phyloP scores from a whole-genome alignment of 2,329 filamentous ascomycete genomes.

The Stagonosporopsis cucurbitacearum region DNA sequence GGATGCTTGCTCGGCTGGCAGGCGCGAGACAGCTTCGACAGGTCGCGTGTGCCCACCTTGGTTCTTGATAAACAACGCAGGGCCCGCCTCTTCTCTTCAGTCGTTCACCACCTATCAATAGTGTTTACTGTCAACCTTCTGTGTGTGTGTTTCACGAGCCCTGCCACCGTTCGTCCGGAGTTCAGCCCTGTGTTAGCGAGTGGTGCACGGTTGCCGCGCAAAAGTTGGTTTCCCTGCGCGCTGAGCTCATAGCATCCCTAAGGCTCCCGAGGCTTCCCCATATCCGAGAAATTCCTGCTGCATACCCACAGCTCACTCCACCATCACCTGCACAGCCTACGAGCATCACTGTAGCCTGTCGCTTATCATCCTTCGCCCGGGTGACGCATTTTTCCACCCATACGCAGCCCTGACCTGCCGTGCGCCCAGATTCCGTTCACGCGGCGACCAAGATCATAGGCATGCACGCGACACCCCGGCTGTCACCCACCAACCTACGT shows the following conservation, averaged over 20 bases:
- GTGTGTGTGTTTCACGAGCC: constrained; percentile 13
- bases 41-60: constrained; percentile 8
- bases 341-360: constrained; percentile 11
- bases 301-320: constrained; percentile 28
- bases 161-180: constrained; percentile 15
- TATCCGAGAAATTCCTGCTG: constrained; percentile 38
- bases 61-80: constrained; percentile 6
- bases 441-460: constrained; percentile 38
- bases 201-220: constrained; percentile 22
- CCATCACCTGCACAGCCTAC: constrained; percentile 25
- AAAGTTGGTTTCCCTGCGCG: constrained; percentile 29
- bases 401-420: constrained; percentile 14
- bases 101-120: constrained; percentile 10
- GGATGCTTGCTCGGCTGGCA: constrained; percentile 17
- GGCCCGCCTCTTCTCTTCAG: background rate
- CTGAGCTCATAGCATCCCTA: constrained; percentile 25
- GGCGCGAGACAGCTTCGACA: constrained; percentile 15
- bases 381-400: constrained; percentile 16
- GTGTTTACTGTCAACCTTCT: constrained; percentile 14
- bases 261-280: constrained; percentile 19
- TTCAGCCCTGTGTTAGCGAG: constrained; percentile 17
- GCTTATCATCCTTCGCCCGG: constrained; percentile 9
- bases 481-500: constrained; percentile 31
- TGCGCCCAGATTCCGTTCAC: constrained; percentile 38
- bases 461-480: constrained; percentile 47